Base-by-base conservation (phyloP, 495 filamentous ascomycete genomes). In the Penicillium dipodomyicola region DNA sequence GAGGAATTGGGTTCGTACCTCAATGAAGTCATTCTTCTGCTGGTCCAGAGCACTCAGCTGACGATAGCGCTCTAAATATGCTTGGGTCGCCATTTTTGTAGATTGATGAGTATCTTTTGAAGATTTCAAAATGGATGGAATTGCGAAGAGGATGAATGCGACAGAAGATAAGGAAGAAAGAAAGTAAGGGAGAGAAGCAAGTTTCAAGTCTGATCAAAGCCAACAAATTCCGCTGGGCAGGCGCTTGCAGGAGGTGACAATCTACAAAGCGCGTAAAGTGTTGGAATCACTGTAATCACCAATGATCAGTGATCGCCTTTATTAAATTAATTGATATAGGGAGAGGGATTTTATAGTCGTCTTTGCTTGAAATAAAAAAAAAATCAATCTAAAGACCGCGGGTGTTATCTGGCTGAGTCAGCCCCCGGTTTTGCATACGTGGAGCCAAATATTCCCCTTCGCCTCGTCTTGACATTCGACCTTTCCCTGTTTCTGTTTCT, bases 11-110 rank as follows among this genome's bases (percentile, higher is more conserved):
- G 43, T 23, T 23, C 19, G 12, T 72, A 82, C 80, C 68, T 81
- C 77, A 56, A 83, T 82, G 27, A 83, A 71, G 52, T 73, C 72
- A 60, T 82, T 77, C 67, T 82, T 83, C 52, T 73, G 71, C 47
- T 80, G 67, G 57, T 83, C 80, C 50, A 77, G 58, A 39, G 70
- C 59, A 42, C 73, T 70, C 43, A 83, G 54, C 44, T 76, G 70
- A 44, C 78, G 73, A 71, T 78, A 82, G 61, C 77, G 74, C 41
- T 80, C 73, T 22, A 73, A 64, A 58, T 72, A 77, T 45, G 65
- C 67, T 32, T 62, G 60, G 20, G 72, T 61, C 47, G 70, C 63
- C 71, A 75, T 75, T 68, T 57, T 23, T 15, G 41, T 23, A 50
- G 25, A 25, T 10, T 39, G 35, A 17, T n/a, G 7, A 33, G 30